Conservation (phyloP, 2,329 filamentous ascomycete species). For the Venturia carpophila region DNA sequence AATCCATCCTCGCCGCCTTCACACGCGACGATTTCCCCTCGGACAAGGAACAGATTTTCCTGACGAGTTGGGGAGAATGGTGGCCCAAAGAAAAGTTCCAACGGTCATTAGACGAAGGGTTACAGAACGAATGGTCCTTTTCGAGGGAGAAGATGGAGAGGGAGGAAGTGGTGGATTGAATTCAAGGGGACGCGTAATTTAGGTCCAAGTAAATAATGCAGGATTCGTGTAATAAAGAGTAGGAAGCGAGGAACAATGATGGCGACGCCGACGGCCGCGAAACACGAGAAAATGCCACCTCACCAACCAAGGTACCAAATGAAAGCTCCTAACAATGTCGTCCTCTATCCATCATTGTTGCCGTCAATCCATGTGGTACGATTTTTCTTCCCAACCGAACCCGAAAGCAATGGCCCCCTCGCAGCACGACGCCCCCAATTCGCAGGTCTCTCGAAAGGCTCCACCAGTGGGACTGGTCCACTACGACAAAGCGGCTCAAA, state of each 20-base stretch:
- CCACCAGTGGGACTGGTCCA: not conserved
- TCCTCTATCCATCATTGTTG: not conserved
- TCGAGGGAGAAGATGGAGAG: slow-evolving; percentile 14
- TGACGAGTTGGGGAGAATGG: slow-evolving; percentile 17
- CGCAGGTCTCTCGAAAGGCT: not conserved
- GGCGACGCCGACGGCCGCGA: not conserved
- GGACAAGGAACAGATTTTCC: slow-evolving; percentile 8
- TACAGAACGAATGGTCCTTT: slow-evolving; percentile 13
- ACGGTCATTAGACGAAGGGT: not conserved
- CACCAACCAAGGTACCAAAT: not conserved
- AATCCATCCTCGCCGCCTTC: slow-evolving; percentile 12
- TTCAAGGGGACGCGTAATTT: not conserved
- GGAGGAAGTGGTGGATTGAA: slow-evolving; percentile 15
- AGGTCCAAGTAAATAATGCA: no score
- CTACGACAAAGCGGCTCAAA: not conserved
- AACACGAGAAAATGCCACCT: not conserved
- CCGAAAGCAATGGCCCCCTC: no score
- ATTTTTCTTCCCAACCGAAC: no score
- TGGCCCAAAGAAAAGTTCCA: slow-evolving; percentile 10
- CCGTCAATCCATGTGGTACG: not conserved
- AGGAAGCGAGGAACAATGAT: not conserved
- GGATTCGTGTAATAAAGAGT: no score
- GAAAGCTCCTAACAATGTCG: not conserved
- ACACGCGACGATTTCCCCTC: slow-evolving; percentile 8
- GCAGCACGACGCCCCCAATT: not conserved